phyloP scores from a whole-genome alignment of 179 eudicot genomes.

The Nepenthes alata region DNA sequence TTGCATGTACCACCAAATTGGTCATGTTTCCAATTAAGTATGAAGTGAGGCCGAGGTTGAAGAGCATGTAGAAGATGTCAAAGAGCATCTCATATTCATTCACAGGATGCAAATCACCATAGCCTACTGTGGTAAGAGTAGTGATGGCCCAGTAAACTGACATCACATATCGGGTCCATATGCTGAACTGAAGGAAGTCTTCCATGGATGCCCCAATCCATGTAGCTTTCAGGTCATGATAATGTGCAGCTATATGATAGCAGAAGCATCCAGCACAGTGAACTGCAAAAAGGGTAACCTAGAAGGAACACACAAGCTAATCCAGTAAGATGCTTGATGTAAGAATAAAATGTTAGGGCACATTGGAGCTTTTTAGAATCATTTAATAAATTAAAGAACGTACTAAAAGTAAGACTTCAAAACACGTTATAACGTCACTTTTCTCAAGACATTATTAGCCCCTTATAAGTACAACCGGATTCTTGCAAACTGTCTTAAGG shows the following conservation, averaged over 20 bases:
- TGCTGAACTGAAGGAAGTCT: slow-evolving; percentile 34
- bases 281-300: slow-evolving; percentile 80
- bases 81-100: slow-evolving; percentile 73
- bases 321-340: neutral
- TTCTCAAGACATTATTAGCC: too few relatives aligned
- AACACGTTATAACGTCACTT: too few relatives aligned
- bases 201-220: slow-evolving; percentile 58
- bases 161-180: slow-evolving; percentile 67
- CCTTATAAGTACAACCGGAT: too few relatives aligned
- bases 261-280: slow-evolving; percentile 80
- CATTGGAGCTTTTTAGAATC: too few relatives aligned
- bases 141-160: slow-evolving; percentile 90
- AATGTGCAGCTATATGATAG: slow-evolving; percentile 65
- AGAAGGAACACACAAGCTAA: slow-evolving; percentile 3
- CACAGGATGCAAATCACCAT: slow-evolving; percentile 81
- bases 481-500: too few relatives aligned
- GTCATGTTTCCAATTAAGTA: slow-evolving; percentile 94
- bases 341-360: too few relatives aligned
- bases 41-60: slow-evolving; percentile 77
- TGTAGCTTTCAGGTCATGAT: slow-evolving; percentile 39
- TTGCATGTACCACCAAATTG: slow-evolving; percentile 87
- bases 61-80: slow-evolving; percentile 70
- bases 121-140: slow-evolving; percentile 77
- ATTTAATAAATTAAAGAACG: too few relatives aligned
- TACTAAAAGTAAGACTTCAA: too few relatives aligned